Conservation (phyloP, 208 protist species). For the Trypanosoma rangeli region DNA sequence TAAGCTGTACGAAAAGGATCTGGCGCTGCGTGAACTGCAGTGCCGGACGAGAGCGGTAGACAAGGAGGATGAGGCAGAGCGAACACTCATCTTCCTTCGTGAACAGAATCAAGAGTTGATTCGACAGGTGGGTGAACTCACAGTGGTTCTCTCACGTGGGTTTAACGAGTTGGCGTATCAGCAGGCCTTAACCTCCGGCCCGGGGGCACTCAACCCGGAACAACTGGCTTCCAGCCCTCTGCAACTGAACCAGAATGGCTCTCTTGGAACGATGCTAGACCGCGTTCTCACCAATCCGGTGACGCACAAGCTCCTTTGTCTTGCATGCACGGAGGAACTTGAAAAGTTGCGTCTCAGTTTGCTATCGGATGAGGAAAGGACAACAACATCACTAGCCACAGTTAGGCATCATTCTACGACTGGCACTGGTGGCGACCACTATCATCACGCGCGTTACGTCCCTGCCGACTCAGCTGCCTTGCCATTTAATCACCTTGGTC, state of each 20-base stretch:
- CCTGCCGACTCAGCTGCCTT: background rate
- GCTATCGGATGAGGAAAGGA: conserved; percentile 12
- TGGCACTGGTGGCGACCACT: background rate
- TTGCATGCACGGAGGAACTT: conserved; percentile 4
- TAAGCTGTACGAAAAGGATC: conserved; percentile 27
- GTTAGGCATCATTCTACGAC: background rate
- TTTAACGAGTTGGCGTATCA: conserved; percentile 29
- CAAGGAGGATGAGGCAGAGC: conserved; percentile 10
- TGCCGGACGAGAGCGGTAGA: background rate
- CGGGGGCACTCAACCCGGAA: conserved; percentile 6
- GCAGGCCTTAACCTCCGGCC: background rate
- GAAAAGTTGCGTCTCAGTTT: conserved; percentile 20
- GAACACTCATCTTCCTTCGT: conserved; percentile 19
- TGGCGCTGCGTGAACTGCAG: conserved; percentile 14
- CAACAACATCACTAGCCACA: background rate
- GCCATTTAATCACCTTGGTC: conserved; percentile 8
- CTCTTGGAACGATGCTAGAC: conserved; percentile 11
- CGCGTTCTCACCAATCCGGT: conserved; percentile 21
- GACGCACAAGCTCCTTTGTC: conserved; percentile 13
- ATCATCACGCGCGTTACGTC: conserved; percentile 6
- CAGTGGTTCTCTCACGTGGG: conserved; percentile 22
- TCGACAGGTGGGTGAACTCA: conserved; percentile 26
- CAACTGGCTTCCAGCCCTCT: conserved; percentile 3
- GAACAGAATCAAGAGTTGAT: conserved; percentile 33
- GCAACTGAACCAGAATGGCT: conserved; percentile 1